A percentile compares a stretch with the other conserved stretches of the same genome.
These are phyloP conservation scores for Colletotrichum zoysiae DNA, from an alignment of 2,329 filamentous ascomycete genomes.

Conservation along the genomic window DNA sequence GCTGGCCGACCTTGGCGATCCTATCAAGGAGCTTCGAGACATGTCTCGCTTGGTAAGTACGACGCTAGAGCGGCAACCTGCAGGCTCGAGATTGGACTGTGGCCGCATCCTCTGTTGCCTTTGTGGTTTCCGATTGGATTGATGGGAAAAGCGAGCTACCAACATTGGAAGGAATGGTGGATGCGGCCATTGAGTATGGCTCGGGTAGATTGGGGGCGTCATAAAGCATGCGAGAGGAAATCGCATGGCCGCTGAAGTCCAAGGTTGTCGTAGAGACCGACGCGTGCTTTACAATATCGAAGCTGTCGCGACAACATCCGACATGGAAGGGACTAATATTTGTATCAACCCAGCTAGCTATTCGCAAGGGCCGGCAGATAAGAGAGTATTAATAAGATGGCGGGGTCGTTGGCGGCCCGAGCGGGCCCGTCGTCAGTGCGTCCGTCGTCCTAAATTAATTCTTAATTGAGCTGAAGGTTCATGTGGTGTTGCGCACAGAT, in stretches of 20 bases:
- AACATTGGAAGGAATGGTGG: not conserved
- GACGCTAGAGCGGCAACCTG: constrained; percentile 31
- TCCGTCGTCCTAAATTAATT: not conserved
- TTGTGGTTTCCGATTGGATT: constrained; percentile 2
- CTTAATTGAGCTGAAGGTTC: constrained; percentile 14
- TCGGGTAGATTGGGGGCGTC: not conserved
- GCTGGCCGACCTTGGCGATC: constrained; percentile 29
- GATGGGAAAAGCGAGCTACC: not conserved
- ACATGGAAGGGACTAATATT: not conserved
- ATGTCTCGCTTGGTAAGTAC: constrained; percentile 40
- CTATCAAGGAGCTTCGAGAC: constrained; percentile 42
- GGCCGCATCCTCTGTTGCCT: constrained; percentile 7
- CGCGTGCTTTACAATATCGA: not conserved
- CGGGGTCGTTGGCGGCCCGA: constrained; percentile 11
- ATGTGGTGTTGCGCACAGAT: constrained; percentile 37
- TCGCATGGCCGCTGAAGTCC: not conserved
- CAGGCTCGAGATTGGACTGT: constrained; percentile 34
- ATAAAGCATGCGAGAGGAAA: not conserved
- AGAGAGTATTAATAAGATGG: not conserved
- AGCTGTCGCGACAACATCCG: constrained; percentile 7
- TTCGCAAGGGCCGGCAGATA: not conserved
- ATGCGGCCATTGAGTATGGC: not conserved
- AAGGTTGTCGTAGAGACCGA: not conserved
- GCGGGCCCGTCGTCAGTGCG: constrained; percentile 6
- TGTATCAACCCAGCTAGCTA: not conserved